Evolutionary conservation across 768 basidiomycete species (phyloP).

Genomic region (Trametes maxima): DNA sequence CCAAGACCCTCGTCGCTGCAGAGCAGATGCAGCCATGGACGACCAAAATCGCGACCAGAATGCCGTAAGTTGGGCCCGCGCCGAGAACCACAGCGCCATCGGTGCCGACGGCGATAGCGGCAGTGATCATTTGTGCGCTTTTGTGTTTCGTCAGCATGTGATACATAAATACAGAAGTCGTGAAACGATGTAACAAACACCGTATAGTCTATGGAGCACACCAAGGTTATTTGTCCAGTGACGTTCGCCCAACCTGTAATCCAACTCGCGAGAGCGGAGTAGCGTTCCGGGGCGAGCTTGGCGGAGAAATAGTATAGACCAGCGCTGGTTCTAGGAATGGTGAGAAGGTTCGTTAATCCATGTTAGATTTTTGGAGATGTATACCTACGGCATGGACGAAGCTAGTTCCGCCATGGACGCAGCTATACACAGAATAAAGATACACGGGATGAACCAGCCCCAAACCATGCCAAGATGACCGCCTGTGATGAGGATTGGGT

Average conservation of each 20-base stretch:
- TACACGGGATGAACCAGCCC: slow-evolving; percentile 72
- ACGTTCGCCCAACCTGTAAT: slow-evolving; percentile 75
- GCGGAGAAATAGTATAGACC: slow-evolving; percentile 81
- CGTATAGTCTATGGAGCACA: slow-evolving; percentile 75
- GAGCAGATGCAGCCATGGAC: slow-evolving; percentile 72
- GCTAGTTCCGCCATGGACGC: slow-evolving; percentile 70
- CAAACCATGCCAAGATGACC: slow-evolving; percentile 78
- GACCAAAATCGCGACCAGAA: slow-evolving; percentile 62
- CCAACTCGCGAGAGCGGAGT: slow-evolving; percentile 64
- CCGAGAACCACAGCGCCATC: slow-evolving; percentile 53
- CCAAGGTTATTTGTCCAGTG: slow-evolving; percentile 67
- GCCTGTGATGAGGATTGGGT: slow-evolving; percentile 39
- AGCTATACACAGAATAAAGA: slow-evolving; percentile 68
- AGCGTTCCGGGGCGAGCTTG: slow-evolving; percentile 63
- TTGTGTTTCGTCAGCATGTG: not conserved
- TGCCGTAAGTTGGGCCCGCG: slow-evolving; percentile 65
- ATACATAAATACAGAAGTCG: not conserved
- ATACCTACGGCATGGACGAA: slow-evolving; percentile 72
- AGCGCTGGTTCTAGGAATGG: slow-evolving; percentile 62
- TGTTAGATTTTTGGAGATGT: too few species aligned
- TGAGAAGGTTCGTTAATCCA: not conserved
- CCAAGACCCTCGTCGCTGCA: slow-evolving; percentile 64
- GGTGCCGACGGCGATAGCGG: slow-evolving; percentile 62
- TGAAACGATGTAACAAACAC: slow-evolving; percentile 40
- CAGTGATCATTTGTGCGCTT: slow-evolving; percentile 77